Percentiles rank a stretch among this genome's conserved stretches.
Conservation (phyloP, 2,329 filamentous ascomycete species). For the Stromatinia cepivora region DNA sequence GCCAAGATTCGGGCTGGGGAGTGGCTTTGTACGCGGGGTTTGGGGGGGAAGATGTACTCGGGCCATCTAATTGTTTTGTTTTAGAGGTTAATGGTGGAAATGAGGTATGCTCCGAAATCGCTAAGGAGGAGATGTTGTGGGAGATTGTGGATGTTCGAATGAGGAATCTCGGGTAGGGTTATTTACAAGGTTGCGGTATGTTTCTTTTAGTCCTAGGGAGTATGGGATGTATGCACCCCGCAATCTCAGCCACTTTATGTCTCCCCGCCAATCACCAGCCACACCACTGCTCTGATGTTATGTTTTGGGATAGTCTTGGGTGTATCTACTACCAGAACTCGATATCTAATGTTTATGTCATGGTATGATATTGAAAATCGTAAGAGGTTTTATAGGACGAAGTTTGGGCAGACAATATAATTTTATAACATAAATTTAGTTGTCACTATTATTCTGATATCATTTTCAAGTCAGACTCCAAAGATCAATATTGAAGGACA, state of each 20-base stretch:
- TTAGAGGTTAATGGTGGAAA: too few species aligned
- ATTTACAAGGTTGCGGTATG: background rate
- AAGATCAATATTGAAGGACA: background rate
- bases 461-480: background rate
- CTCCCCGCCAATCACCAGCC: background rate
- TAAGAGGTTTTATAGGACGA: too few species aligned
- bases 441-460: background rate
- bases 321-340: background rate
- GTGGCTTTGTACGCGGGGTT: slow-evolving; percentile 1
- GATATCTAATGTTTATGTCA: background rate
- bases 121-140: background rate
- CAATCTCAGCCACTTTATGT: background rate
- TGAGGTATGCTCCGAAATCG: background rate
- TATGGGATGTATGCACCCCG: background rate
- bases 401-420: too few species aligned
- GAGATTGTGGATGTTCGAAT: background rate
- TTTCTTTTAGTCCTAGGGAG: too few species aligned
- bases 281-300: background rate
- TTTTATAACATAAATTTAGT: too few species aligned
- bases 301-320: background rate
- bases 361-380: too few species aligned
- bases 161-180: background rate
- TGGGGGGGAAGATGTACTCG: background rate
- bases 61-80: background rate
- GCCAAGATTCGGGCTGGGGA: background rate